Percentiles rank a stretch among this genome's conserved stretches.
These are phyloP conservation scores for Psidium friedrichsthalianum DNA, from an alignment of 345 rosid genomes.

Conservation along the genomic window DNA sequence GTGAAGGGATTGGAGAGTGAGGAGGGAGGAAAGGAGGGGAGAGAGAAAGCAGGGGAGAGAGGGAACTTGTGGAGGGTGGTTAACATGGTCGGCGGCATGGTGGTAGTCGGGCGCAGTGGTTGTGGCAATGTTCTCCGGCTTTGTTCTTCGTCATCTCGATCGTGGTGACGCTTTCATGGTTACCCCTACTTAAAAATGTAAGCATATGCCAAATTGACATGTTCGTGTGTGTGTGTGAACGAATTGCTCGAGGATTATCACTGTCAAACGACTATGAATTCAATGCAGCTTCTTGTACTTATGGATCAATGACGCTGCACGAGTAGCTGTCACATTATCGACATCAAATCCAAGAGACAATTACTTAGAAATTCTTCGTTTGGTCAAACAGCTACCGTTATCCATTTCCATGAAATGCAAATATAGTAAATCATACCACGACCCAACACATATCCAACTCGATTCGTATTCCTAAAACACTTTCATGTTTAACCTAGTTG, in stretches of 20 bases:
- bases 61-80: not conserved
- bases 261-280: not conserved
- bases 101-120: not conserved
- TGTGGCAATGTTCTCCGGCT: not conserved
- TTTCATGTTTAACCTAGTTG: too few species aligned
- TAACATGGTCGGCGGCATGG: not conserved
- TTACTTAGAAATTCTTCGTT: not conserved
- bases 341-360: not conserved
- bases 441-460: too few species aligned
- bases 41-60: not conserved
- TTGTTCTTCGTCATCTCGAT: not conserved
- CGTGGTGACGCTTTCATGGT: not conserved
- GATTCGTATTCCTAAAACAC: too few species aligned
- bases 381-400: too few species aligned
- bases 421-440: too few species aligned
- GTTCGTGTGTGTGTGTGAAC: not conserved
- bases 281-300: not conserved
- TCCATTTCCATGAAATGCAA: too few species aligned
- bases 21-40: not conserved
- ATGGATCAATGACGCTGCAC: not conserved
- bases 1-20: not conserved
- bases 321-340: not conserved
- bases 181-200: not conserved
- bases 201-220: not conserved
- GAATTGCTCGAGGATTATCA: not conserved